These are phyloP conservation scores for Pythium phragmiticola DNA, from an alignment of 352 stramenopile genomes.

Conservation along the genomic window DNA sequence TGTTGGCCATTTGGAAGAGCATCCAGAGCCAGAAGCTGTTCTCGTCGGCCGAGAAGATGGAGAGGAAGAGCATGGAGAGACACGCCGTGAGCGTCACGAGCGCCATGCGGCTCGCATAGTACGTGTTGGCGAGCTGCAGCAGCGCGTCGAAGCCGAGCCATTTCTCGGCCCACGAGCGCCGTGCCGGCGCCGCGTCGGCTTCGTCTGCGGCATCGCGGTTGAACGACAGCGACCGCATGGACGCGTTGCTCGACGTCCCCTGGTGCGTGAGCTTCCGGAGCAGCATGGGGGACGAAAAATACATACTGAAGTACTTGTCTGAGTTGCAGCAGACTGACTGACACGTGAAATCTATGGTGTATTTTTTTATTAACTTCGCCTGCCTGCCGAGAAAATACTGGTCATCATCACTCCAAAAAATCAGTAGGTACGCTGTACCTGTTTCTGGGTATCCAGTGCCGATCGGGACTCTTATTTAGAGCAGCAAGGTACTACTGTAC, in stretches of 20 bases:
- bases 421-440: too few relatives aligned
- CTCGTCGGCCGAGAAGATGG: slow-evolving; percentile 30
- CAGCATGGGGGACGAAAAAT: not conserved
- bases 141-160: slow-evolving; percentile 42
- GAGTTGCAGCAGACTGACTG: too few relatives aligned
- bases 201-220: not conserved
- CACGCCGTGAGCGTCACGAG: slow-evolving; percentile 46
- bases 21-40: slow-evolving; percentile 49
- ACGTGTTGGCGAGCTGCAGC: slow-evolving; percentile 67
- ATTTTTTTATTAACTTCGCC: too few relatives aligned
- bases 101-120: slow-evolving; percentile 62
- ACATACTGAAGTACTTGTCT: too few relatives aligned
- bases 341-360: too few relatives aligned
- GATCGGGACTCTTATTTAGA: not conserved
- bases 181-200: not conserved
- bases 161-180: not conserved
- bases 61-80: slow-evolving; percentile 42
- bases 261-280: slow-evolving; percentile 23
- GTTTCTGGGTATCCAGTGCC: too few relatives aligned
- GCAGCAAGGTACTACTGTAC: not conserved
- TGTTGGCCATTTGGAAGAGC: slow-evolving; percentile 52
- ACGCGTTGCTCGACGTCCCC: slow-evolving; percentile 11
- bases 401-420: too few relatives aligned
- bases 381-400: too few relatives aligned
- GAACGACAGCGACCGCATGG: slow-evolving; percentile 8